phyloP scores from a whole-genome alignment of 31 red algal genomes.

The Porphyra umbilicalis region DNA sequence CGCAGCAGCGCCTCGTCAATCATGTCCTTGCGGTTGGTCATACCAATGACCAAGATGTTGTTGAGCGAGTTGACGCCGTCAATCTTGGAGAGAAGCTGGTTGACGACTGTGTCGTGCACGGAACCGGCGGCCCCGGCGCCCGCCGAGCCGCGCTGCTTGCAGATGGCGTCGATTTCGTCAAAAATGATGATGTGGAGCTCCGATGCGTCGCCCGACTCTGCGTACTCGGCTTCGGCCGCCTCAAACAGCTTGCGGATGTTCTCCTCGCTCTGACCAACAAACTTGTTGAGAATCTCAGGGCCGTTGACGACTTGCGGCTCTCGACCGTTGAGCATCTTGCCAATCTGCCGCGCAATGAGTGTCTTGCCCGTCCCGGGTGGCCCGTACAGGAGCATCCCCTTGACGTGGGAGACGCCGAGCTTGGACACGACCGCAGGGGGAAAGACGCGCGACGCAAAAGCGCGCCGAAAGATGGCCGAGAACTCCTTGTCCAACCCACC shows the following conservation, averaged over 20 bases:
- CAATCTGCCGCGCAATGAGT: slow-evolving; percentile 97
- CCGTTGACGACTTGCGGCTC: slow-evolving; percentile 99
- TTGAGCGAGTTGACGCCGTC: slow-evolving; percentile 97
- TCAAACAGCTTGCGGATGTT: slow-evolving; percentile 96
- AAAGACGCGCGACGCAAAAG: slow-evolving; percentile 99
- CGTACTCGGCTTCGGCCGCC: slow-evolving; percentile 89
- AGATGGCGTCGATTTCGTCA: slow-evolving; percentile 99
- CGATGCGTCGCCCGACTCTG: slow-evolving; percentile 66
- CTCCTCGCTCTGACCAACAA: slow-evolving; percentile 95
- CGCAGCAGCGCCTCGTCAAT: slow-evolving; percentile 98
- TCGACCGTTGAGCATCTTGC: slow-evolving; percentile 99
- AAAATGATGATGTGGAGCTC: slow-evolving; percentile 99
- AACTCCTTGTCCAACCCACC: slow-evolving; percentile 99
- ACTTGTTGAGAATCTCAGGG: slow-evolving; percentile 98
- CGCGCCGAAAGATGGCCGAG: slow-evolving; percentile 95
- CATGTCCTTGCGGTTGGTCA: slow-evolving; percentile 99
- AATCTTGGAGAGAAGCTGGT: slow-evolving; percentile 96
- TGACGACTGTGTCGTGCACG: slow-evolving; percentile 98
- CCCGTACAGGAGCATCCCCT: slow-evolving; percentile 97
- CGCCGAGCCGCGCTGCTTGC: slow-evolving; percentile 89
- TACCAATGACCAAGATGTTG: slow-evolving; percentile 99
- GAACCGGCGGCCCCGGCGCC: slow-evolving; percentile 72
- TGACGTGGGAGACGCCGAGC: slow-evolving; percentile 95
- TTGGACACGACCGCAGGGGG: slow-evolving; percentile 87
- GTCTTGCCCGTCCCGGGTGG: slow-evolving; percentile 99